Percentiles rank a stretch among this genome's conserved stretches.
Evolutionary conservation across 1,284 basidiomycete genomes (phyloP).

Genomic region (Naganishia liquefaciens): DNA sequence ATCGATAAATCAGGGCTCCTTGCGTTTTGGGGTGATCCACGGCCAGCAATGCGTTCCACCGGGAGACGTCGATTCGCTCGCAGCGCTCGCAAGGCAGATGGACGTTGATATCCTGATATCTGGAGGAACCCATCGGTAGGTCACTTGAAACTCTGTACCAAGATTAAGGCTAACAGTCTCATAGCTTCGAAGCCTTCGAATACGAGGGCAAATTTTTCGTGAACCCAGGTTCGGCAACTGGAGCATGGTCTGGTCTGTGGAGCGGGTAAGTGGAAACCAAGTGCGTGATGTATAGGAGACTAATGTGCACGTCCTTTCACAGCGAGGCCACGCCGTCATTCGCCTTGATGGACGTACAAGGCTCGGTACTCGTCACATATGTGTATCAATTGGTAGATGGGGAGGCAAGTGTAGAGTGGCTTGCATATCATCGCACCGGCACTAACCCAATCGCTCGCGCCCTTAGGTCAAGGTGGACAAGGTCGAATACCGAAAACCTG

Average conservation of each 20-base stretch:
- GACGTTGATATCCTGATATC: constrained; percentile 94
- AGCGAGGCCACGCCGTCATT: constrained; percentile 77
- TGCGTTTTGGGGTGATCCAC: constrained; percentile 89
- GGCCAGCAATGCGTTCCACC: constrained; percentile 93
- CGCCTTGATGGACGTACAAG: constrained; percentile 92
- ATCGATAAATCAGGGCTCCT: constrained; percentile 72
- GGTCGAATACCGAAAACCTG: constrained; percentile 55
- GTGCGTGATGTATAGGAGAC: background rate
- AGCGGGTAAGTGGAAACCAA: constrained; percentile 60
- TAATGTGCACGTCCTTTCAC: constrained; percentile 11
- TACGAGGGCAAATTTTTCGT: constrained; percentile 90
- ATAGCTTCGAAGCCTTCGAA: constrained; percentile 89
- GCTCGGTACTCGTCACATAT: constrained; percentile 89
- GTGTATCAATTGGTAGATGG: constrained; percentile 92
- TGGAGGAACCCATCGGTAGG: constrained; percentile 90
- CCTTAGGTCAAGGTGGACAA: constrained; percentile 57
- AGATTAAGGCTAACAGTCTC: background rate
- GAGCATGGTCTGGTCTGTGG: constrained; percentile 81
- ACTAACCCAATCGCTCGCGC: too few relatives aligned
- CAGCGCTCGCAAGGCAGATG: constrained; percentile 86
- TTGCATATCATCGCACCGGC: background rate
- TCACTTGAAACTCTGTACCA: constrained; percentile 33
- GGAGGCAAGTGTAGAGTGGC: constrained; percentile 63
- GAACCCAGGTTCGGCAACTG: constrained; percentile 93
- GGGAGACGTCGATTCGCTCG: constrained; percentile 85